Evolutionary conservation across 75 land plant species (phyloP).

Genomic region (Adiantum capillusveneris): DNA sequence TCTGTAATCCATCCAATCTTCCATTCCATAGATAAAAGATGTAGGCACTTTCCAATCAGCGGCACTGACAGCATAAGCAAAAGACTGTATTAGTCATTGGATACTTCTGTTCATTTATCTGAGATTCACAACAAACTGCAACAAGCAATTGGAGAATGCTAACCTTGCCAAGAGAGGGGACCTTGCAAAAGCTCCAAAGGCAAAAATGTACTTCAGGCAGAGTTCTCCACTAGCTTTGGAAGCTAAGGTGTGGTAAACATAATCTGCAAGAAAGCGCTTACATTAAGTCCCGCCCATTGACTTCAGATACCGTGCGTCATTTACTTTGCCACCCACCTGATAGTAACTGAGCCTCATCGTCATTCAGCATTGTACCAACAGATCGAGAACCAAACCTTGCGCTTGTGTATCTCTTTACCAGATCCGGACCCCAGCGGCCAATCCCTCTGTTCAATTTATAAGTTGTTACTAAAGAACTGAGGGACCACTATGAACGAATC

Average conservation of each 20-base stretch:
- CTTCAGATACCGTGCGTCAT: not conserved
- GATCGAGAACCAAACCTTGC: slow-evolving; percentile 70
- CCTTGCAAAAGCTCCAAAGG: slow-evolving; percentile 93
- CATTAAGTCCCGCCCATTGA: too few species aligned
- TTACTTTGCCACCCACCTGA: slow-evolving; percentile 42
- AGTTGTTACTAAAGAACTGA: too few species aligned
- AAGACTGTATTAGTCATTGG: not conserved
- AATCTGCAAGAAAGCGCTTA: slow-evolving; percentile 46
- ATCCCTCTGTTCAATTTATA: slow-evolving; percentile 44
- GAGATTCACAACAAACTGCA: not conserved
- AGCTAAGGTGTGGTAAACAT: slow-evolving; percentile 85
- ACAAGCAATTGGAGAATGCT: not conserved
- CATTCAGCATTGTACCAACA: slow-evolving; percentile 42
- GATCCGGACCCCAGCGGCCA: slow-evolving; percentile 93
- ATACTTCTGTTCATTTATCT: not conserved
- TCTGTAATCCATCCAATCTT: slow-evolving; percentile 36
- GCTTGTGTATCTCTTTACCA: slow-evolving; percentile 68
- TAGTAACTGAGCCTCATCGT: slow-evolving; percentile 63
- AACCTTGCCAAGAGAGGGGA: slow-evolving; percentile 70
- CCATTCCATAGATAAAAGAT: slow-evolving; percentile 31
- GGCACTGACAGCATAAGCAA: slow-evolving; percentile 11
- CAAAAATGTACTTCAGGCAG: slow-evolving; percentile 90
- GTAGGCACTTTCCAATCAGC: slow-evolving; percentile 41
- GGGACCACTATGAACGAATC: too few species aligned
- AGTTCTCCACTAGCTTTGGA: slow-evolving; percentile 96